Evolutionary conservation across 1,284 basidiomycete species (phyloP), one percentile per base, ranked within the genome.

Genomic region (Boletellus sp.): DNA sequence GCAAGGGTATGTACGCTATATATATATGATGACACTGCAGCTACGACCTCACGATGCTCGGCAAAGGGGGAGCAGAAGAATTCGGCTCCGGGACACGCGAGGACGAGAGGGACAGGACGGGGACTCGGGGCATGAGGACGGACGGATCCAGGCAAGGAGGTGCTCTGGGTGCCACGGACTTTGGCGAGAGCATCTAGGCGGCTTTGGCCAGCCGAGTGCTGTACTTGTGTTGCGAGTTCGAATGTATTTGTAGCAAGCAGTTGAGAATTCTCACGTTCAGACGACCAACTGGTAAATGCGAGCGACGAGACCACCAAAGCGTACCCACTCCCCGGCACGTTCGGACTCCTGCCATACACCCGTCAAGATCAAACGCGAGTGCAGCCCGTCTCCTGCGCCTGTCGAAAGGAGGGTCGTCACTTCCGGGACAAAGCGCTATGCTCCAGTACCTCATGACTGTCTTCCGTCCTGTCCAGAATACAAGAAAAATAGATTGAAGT

Each of bases 381-480:
- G 47, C 10, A 56, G 58, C 45, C 46, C 42, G 13, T 49, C 65
- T 16, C 66, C 62, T n/a, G 18, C 18, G 0, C 19, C 24, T 19
- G 10, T 24, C n/a, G 45, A 55, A 33, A 68, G 55, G 37, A 57
- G 39, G 19, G 53, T 67, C 22, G 49, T 68, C 35, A 62, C 57
- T 19, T 58, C 53, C 1, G 65, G 65, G 28, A 53, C 58, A 33
- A 70, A 56, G 39, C 60, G 64, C 32, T 67, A 64, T 47, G 38
- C 52, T 18, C 65, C 65, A 16, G 30, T 67, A 36, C 68, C 68
- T 3, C 8, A 22, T 11, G 44, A 65, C 40, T 70, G 68, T 47
- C 63, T 58, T 18, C 49, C 49, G 5, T 48, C 67, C 11, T 52
- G 49, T 30, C 38, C 49, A 11, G 47, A 42, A 26, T 58, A 65